Percentiles rank a stretch among this genome's conserved stretches.
These are phyloP conservation scores for Russula ochroleuca DNA, from an alignment of 768 basidiomycete genomes.

Conservation along the genomic window DNA sequence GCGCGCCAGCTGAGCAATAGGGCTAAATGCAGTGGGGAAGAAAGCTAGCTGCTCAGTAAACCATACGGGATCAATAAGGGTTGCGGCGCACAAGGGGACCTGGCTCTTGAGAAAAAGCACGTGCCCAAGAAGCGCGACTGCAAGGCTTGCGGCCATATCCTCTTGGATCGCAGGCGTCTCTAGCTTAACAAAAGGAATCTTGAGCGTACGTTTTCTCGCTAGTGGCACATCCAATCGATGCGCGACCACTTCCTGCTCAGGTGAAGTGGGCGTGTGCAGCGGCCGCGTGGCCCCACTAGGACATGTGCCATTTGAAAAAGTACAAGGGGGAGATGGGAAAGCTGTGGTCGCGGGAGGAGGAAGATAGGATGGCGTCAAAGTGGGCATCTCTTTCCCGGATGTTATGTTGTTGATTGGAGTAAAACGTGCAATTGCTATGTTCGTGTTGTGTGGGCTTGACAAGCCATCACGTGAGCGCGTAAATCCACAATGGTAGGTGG, in stretches of 20 bases:
- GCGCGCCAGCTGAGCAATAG: slow-evolving; percentile 58
- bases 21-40: slow-evolving; percentile 39
- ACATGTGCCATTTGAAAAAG: slow-evolving; percentile 1
- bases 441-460: background rate
- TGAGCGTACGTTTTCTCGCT: slow-evolving; percentile 15
- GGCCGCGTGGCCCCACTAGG: background rate
- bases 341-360: slow-evolving; percentile 1
- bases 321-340: background rate
- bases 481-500: background rate
- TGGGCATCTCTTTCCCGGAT: slow-evolving; percentile 11
- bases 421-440: background rate
- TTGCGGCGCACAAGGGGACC: slow-evolving; percentile 61
- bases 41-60: background rate
- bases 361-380: slow-evolving; percentile 13
- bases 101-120: slow-evolving; percentile 76
- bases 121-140: slow-evolving; percentile 60
- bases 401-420: background rate
- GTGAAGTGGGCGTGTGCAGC: slow-evolving; percentile 5
- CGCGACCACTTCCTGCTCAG: background rate
- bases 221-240: background rate
- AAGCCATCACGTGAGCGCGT: slow-evolving; percentile 15
- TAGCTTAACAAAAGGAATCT: slow-evolving; percentile 43
- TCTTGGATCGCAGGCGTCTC: slow-evolving; percentile 52
- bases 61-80: background rate
- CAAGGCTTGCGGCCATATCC: slow-evolving; percentile 58